A percentile compares a stretch with the other conserved stretches of the same genome.
These are phyloP conservation scores for Plasmopara muralis DNA, from an alignment of 352 stramenopile genomes.

Conservation along the genomic window DNA sequence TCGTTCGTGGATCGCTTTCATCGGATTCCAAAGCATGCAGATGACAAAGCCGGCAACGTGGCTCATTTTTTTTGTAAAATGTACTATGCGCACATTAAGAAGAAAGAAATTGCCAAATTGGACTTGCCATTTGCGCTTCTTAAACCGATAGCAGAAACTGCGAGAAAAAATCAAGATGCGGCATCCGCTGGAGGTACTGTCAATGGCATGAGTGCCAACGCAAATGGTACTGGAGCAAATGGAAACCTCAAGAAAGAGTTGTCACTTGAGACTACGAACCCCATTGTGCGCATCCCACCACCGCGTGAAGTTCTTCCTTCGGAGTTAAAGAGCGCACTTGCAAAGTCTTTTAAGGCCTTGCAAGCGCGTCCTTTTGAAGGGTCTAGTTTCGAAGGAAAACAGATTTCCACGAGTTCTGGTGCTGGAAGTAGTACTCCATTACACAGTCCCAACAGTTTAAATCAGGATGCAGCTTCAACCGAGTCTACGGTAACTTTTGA, in stretches of 20 bases:
- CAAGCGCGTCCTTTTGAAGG: conserved; percentile 60
- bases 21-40: conserved; percentile 50
- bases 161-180: conserved; percentile 76
- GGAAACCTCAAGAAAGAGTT: conserved; percentile 71
- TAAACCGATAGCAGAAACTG: conserved; percentile 65
- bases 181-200: conserved; percentile 13
- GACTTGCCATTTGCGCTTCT: conserved; percentile 68
- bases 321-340: conserved; percentile 64
- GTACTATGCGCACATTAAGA: conserved; percentile 80
- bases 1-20: conserved; percentile 82
- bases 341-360: conserved; percentile 69
- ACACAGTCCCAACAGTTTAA: conserved; percentile 54
- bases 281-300: conserved; percentile 68
- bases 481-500: conserved; percentile 40
- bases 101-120: conserved; percentile 72
- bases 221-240: conserved; percentile 20
- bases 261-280: conserved; percentile 62
- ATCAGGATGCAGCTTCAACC: conserved; percentile 23
- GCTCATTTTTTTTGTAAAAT: conserved; percentile 81
- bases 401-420: conserved; percentile 26
- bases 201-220: conserved; percentile 19
- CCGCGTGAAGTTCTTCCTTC: conserved; percentile 59
- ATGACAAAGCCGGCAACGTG: conserved; percentile 65
- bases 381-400: conserved; percentile 30
- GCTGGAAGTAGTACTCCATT: conserved; percentile 50